Conservation (phyloP, 495 filamentous ascomycete species). For the Hypoxylon lenormandii region DNA sequence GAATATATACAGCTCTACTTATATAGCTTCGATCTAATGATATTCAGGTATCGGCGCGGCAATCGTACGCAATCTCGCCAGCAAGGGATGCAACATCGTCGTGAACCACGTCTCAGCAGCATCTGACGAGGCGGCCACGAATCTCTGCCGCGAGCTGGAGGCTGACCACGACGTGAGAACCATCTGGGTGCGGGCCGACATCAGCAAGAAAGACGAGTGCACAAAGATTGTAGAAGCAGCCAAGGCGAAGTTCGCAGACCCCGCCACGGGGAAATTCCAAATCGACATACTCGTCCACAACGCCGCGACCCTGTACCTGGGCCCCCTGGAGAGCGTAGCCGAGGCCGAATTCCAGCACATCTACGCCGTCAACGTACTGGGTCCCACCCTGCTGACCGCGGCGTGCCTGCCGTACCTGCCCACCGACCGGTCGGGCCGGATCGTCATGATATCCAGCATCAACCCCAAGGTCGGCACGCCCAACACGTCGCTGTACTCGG, state of each 20-base stretch:
- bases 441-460: slow-evolving; percentile 81
- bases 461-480: slow-evolving; percentile 72
- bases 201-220: slow-evolving; percentile 54
- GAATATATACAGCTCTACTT: too few species aligned
- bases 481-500: slow-evolving; percentile 82
- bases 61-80: slow-evolving; percentile 81
- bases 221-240: slow-evolving; percentile 53
- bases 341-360: slow-evolving; percentile 73
- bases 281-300: slow-evolving; percentile 91
- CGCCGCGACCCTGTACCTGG: slow-evolving; percentile 76
- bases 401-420: slow-evolving; percentile 78
- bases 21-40: not conserved
- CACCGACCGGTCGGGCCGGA: slow-evolving; percentile 76
- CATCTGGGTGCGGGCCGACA: slow-evolving; percentile 59
- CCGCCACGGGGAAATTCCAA: slow-evolving; percentile 61
- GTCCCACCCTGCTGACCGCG: slow-evolving; percentile 82
- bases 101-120: slow-evolving; percentile 74
- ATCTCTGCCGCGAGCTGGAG: slow-evolving; percentile 58
- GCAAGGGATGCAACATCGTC: slow-evolving; percentile 76
- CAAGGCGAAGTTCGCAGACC: slow-evolving; percentile 42
- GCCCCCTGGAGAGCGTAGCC: slow-evolving; percentile 67
- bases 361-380: slow-evolving; percentile 87
- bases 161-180: slow-evolving; percentile 54
- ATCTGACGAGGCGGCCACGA: slow-evolving; percentile 43
- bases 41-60: slow-evolving; percentile 82